These are phyloP conservation scores for Astragalus membranaceus DNA, from an alignment of 306 rosid genomes.

Conservation along the genomic window DNA sequence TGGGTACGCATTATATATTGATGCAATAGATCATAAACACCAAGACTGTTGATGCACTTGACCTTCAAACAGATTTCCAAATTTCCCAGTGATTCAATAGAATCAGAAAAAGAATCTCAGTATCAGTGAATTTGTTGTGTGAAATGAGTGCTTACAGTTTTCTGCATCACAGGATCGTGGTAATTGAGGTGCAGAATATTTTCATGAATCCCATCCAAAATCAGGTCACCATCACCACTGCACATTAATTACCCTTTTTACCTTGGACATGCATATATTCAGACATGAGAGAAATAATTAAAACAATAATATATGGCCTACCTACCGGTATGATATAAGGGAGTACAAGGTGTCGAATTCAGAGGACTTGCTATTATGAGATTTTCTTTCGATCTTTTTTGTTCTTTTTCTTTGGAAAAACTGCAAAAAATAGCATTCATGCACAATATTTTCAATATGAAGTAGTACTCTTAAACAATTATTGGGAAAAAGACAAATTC, in stretches of 20 bases:
- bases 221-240: slow-evolving; percentile 87
- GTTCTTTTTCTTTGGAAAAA: slow-evolving; percentile 65
- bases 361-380: slow-evolving; percentile 29
- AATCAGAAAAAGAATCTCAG: slow-evolving; percentile 11
- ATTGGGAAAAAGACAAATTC: slow-evolving; percentile 8
- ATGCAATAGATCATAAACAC: slow-evolving; percentile 64
- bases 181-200: slow-evolving; percentile 78
- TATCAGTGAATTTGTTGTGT: not conserved
- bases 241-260: slow-evolving; percentile 24
- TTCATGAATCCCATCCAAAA: slow-evolving; percentile 91
- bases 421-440: slow-evolving; percentile 35
- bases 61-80: slow-evolving; percentile 48
- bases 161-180: slow-evolving; percentile 92
- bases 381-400: slow-evolving; percentile 59
- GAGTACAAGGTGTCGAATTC: slow-evolving; percentile 68
- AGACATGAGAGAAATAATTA: not conserved
- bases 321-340: slow-evolving; percentile 70
- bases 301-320: slow-evolving; percentile 33
- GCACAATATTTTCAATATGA: slow-evolving; percentile 11
- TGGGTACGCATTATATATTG: slow-evolving; percentile 69
- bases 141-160: slow-evolving; percentile 58
- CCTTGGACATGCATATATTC: not conserved
- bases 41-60: slow-evolving; percentile 70
- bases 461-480: not conserved
- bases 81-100: slow-evolving; percentile 15